Evolutionary conservation across 768 basidiomycete species (phyloP).

Genomic region (Hygrocybe coccinea): DNA sequence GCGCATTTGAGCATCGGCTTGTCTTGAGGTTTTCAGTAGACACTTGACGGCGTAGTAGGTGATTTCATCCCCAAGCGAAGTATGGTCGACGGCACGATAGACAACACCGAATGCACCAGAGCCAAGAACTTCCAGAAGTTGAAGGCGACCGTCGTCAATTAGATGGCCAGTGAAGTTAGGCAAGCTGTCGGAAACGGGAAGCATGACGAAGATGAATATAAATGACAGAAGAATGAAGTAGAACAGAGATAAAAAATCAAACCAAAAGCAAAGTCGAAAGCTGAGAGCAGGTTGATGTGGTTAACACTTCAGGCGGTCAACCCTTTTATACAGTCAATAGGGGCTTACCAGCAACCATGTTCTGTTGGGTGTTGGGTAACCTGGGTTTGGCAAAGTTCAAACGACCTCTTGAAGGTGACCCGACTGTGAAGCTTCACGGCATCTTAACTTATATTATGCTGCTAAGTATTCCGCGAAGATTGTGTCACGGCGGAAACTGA

Average conservation of each 20-base stretch:
- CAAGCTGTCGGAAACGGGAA: slow-evolving; percentile 38
- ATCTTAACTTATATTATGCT: too few species aligned
- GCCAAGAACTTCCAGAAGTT: slow-evolving; percentile 59
- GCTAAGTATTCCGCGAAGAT: too few species aligned
- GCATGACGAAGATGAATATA: slow-evolving; percentile 31
- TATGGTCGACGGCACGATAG: slow-evolving; percentile 60
- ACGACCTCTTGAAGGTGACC: too few species aligned
- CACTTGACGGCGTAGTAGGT: slow-evolving; percentile 71
- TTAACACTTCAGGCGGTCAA: background rate
- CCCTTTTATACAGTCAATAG: background rate
- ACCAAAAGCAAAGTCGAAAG: background rate
- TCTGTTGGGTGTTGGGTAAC: too few species aligned
- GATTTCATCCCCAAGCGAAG: slow-evolving; percentile 33
- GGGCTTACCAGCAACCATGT: background rate
- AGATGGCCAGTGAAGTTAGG: slow-evolving; percentile 47
- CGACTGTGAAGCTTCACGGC: too few species aligned
- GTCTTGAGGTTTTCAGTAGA: slow-evolving; percentile 52
- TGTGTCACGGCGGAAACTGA: too few species aligned
- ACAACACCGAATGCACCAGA: slow-evolving; percentile 75
- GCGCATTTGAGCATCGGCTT: slow-evolving; percentile 57
- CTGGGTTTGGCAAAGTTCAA: too few species aligned
- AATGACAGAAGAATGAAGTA: slow-evolving; percentile 15
- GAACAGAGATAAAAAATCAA: slow-evolving; percentile 1
- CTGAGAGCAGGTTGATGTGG: background rate
- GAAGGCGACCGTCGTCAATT: slow-evolving; percentile 57